Evolutionary conservation across 768 basidiomycete genomes (phyloP).

Genomic region (Epithele typhae): DNA sequence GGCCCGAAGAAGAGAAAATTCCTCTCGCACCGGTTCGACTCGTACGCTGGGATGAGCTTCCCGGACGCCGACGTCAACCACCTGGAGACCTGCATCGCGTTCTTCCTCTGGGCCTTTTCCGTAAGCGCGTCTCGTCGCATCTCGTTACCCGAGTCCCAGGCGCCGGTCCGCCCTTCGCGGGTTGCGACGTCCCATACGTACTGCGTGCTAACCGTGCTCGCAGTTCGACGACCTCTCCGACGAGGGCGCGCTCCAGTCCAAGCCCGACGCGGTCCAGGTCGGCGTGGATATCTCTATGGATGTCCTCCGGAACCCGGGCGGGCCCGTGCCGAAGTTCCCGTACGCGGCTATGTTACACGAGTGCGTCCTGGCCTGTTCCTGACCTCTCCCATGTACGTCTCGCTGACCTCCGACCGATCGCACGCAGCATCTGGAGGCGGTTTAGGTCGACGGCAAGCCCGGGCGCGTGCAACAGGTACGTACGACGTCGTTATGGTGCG

Average conservation of each 20-base stretch:
- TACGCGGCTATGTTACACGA: constrained; percentile 37
- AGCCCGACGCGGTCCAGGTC: constrained; percentile 30
- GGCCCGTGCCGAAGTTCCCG: constrained; percentile 27
- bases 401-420: too few species aligned
- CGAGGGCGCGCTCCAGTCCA: constrained; percentile 30
- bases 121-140: constrained; percentile 11
- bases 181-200: background rate
- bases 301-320: constrained; percentile 26
- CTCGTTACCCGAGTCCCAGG: constrained; percentile 1
- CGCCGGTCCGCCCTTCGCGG: background rate
- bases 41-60: constrained; percentile 34
- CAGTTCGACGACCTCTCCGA: constrained; percentile 35
- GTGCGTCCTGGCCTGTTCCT: too few species aligned
- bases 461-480: constrained; percentile 32
- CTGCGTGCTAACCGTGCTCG: too few species aligned
- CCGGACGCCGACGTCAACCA: constrained; percentile 33
- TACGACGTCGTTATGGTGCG: background rate
- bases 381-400: too few species aligned
- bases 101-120: constrained; percentile 36
- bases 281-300: constrained; percentile 29
- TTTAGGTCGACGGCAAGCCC: constrained; percentile 32
- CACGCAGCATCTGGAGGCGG: constrained; percentile 26
- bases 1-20: constrained; percentile 31
- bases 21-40: constrained; percentile 34
- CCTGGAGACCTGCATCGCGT: constrained; percentile 32